Evolutionary conservation across 148 eudicot species (phyloP), one percentile per base, ranked within the genome.

Genomic region (Dysphania ambrosioides): DNA sequence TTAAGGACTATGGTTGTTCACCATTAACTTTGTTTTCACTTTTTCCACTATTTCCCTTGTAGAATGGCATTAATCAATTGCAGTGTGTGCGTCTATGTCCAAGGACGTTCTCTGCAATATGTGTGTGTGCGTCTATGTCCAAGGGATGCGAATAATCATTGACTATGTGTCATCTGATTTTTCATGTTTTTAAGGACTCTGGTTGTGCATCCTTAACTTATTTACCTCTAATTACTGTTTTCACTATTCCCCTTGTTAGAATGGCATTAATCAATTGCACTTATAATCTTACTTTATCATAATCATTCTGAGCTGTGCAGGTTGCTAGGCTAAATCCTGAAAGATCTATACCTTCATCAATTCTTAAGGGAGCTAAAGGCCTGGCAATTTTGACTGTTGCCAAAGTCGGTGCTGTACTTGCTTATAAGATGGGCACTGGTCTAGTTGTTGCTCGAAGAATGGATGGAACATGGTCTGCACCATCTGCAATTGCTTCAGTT

Each of bases 401-500:
- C 77, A 96, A 96, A 87, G 88, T 85, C 70, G 99, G 97, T 21
- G 85, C 86, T 69, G 74, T 96, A 36, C 79, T 96, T 83, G 68
- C 97, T 38, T 96, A 96, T 79, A 96, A 96, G 82, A 72, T 96
- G 86, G 99, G 99, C 27, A 90, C 97, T 72, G 99, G 99, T 30
- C 81, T 96, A 86, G 99, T 96, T 24, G 86, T 96, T 75, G 93
- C 99, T 72, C 92, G 93, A 72, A 87, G 93, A 80, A 79, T 88
- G 71, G 99, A 92, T 80, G 99, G 99, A 71, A 88, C 94, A 69
- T 96, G 99, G 99, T 96, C 99, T 74, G 97, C 99, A 41, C 99
- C 99, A 71, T 96, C 99, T 68, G 99, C 99, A 73, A 88, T 96
- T 77, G 82, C 81, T 58, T 96, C 99, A 15, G 89, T 77, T 79